These are phyloP conservation scores for Lavandula angustifolia DNA, from an alignment of 257 asterid genomes.

Conservation along the genomic window DNA sequence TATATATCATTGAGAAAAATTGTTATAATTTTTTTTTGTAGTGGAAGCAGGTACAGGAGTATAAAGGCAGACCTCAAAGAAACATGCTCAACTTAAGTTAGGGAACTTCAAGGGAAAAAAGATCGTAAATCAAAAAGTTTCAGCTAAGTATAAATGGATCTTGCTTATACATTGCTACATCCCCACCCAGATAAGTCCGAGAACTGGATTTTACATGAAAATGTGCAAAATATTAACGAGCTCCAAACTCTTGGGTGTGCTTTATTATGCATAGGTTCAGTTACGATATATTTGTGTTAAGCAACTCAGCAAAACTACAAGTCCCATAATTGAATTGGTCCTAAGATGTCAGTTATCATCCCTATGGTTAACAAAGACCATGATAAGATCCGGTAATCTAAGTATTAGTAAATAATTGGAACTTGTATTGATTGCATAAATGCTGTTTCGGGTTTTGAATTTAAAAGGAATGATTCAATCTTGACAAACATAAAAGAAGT, in stretches of 20 bases:
- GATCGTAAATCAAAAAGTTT: not conserved
- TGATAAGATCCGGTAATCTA: not conserved
- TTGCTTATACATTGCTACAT: not conserved
- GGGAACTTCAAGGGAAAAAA: not conserved
- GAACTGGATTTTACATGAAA: not conserved
- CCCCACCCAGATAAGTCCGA: not conserved
- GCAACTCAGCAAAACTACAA: not conserved
- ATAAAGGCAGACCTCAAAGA: not conserved
- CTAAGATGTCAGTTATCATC: constrained; percentile 17
- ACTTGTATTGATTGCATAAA: not conserved
- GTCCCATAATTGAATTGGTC: constrained; percentile 2
- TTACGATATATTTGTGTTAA: not conserved
- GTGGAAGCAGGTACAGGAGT: constrained; percentile 5
- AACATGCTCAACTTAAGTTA: constrained; percentile 3
- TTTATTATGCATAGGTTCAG: not conserved
- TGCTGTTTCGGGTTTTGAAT: not conserved
- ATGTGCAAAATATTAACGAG: not conserved
- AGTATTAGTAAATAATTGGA: not conserved
- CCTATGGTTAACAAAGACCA: not conserved
- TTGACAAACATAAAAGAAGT: not conserved
- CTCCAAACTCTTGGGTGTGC: constrained; percentile 6
- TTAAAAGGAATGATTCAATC: not conserved
- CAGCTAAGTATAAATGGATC: constrained; percentile 7
- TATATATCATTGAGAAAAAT: constrained; percentile 17
- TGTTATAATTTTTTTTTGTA: not conserved